Base-by-base conservation (phyloP, 1,139 yeast genomes). In the Debaryomyces nepalensis region DNA sequence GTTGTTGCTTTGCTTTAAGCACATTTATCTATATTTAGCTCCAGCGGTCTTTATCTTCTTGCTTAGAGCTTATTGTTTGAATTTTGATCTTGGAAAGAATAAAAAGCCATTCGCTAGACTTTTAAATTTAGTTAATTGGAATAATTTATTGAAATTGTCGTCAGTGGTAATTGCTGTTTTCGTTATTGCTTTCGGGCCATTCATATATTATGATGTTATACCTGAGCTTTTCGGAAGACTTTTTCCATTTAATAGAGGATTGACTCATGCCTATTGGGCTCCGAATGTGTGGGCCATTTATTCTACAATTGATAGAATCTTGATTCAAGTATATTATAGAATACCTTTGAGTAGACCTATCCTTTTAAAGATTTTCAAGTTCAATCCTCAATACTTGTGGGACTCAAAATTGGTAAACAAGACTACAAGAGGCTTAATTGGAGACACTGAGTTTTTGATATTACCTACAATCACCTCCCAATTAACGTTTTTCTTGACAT, bases 241-340 rank as follows among this genome's bases (percentile, higher is more conserved):
- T 30, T 93, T 93, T 64, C 99, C 99, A 4, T 93, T 93, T 59
- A 86, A 96, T 39, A 77, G 99, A 58, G 99, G 99, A 1, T 73
- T 95, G 30, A 93, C 97, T 4, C 99, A 95, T 63, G 97, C 98
- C 0, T 95, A 95, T 66, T 93, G 99, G 99, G 99, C 99, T 0
- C 99, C 99, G 4, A 93, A 93, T 55, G 71, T 90, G 41, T 93
- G 99, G 99, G 97, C 99, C 0, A 55, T 93, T 9, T 93, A 93
- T 63, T 87, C 97, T 0, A 86, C 88, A 52, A 49, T 75, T n/a
- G 99, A 93, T 63, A 74, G 96, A 46, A 58, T 84, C 0, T 70
- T 91, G 42, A 80, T 89, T 21, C 73, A 75, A 47, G 55, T 77
- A 15, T 76, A 67, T 55, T 66, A 70, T 42, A 64, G 60, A 33